phyloP scores from a whole-genome alignment of 768 basidiomycete genomes.

The Boletellus ananiceps region DNA sequence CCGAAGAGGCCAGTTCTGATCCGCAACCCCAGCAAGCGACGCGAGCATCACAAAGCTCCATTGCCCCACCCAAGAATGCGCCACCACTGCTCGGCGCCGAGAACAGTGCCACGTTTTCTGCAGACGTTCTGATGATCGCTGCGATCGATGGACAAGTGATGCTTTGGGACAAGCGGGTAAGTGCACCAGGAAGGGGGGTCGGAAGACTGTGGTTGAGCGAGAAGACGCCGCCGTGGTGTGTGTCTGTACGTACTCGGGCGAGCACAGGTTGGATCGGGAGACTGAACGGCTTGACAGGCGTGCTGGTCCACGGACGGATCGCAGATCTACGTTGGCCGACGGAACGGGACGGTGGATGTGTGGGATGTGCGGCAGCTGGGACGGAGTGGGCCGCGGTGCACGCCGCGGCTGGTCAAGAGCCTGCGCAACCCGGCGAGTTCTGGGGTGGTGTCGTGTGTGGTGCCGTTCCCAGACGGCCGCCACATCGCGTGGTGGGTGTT shows the following conservation, averaged over 20 bases:
- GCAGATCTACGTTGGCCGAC: slow-evolving; percentile 85
- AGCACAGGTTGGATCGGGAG: slow-evolving; percentile 1
- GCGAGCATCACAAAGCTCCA: slow-evolving; percentile 32
- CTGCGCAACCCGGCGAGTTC: slow-evolving; percentile 84
- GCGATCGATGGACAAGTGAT: slow-evolving; percentile 90
- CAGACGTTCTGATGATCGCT: slow-evolving; percentile 83
- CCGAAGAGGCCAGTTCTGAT: slow-evolving; percentile 25
- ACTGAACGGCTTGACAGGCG: slow-evolving; percentile 49
- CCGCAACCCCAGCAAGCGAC: slow-evolving; percentile 20
- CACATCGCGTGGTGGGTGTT: slow-evolving; percentile 82
- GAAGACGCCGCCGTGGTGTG: slow-evolving; percentile 93
- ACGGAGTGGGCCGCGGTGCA: slow-evolving; percentile 49
- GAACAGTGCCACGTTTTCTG: slow-evolving; percentile 61
- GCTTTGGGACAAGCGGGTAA: slow-evolving; percentile 82
- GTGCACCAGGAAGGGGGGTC: slow-evolving; percentile 62
- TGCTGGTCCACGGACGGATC: slow-evolving; percentile 90
- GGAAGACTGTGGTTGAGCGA: slow-evolving; percentile 87
- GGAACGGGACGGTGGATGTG: slow-evolving; percentile 87
- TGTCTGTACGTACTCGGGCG: slow-evolving; percentile 61
- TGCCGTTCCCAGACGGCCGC: slow-evolving; percentile 85
- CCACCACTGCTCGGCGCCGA: slow-evolving; percentile 66
- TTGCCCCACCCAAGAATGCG: slow-evolving; percentile 66
- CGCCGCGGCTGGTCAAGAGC: slow-evolving; percentile 78
- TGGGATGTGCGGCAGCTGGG: slow-evolving; percentile 92
- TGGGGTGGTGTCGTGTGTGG: slow-evolving; percentile 88